Conservation (phyloP, 2,329 filamentous ascomycete species). For the Leptosphaerulina australis region DNA sequence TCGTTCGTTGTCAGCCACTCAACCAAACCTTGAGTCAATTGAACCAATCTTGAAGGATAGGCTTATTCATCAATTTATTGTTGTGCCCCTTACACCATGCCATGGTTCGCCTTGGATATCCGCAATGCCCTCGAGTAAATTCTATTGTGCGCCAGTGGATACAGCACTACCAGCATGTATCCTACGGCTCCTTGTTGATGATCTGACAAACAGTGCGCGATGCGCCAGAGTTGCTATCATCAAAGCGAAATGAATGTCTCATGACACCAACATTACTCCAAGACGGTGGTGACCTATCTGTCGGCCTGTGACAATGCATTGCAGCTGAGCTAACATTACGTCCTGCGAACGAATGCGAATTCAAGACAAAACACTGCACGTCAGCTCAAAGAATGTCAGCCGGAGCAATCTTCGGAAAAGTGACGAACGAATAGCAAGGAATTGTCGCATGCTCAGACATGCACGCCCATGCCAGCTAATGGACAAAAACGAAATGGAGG, state of each 20-base stretch:
- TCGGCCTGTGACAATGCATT: constrained; percentile 25
- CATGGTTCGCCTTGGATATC: too few relatives aligned
- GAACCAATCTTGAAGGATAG: too few relatives aligned
- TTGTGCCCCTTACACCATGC: too few relatives aligned
- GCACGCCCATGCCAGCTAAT: constrained; percentile 8
- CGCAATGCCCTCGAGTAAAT: too few relatives aligned
- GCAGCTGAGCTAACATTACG: constrained; percentile 2
- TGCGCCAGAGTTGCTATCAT: neutral
- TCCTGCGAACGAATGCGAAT: neutral
- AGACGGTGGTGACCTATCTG: constrained; percentile 19
- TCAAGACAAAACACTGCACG: constrained; percentile 4
- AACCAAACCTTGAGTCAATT: too few relatives aligned
- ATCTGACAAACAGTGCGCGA: neutral
- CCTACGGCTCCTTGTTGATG: too few relatives aligned
- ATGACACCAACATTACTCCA: neutral
- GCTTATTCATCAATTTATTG: too few relatives aligned
- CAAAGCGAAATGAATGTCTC: neutral
- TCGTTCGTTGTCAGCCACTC: too few relatives aligned
- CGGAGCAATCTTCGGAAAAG: constrained; percentile 1
- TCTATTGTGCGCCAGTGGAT: too few relatives aligned
- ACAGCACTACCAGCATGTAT: too few relatives aligned
- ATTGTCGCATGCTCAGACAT: constrained; percentile 1
- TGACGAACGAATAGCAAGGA: constrained; percentile 19
- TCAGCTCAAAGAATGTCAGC: constrained; percentile 17
- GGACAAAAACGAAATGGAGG: constrained; percentile 2